Conservation (phyloP, 805 yeast genomes). For the Wickerhamomyces bovis region DNA sequence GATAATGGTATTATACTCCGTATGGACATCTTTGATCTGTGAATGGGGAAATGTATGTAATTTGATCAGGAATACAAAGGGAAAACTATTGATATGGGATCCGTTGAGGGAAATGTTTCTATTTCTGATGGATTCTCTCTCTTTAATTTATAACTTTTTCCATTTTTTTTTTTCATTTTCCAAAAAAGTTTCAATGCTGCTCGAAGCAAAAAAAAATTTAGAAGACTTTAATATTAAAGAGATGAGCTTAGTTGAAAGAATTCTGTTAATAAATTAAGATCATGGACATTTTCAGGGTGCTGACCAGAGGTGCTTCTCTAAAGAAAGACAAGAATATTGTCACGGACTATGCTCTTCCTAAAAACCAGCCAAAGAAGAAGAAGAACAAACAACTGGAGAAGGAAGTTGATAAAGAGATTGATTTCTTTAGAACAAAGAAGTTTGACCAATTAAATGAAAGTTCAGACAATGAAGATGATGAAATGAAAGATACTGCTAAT, state of each 20-base stretch:
- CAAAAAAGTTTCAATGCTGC: background rate
- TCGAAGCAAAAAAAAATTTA: background rate
- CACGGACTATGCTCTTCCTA: slow-evolving; percentile 24
- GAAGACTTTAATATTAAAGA: background rate
- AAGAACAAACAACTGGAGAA: slow-evolving; percentile 36
- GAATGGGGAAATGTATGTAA: background rate
- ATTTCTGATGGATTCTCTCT: too few relatives aligned
- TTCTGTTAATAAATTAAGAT: background rate
- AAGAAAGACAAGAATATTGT: slow-evolving; percentile 40
- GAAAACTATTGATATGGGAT: too few relatives aligned
- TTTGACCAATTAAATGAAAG: slow-evolving; percentile 18
- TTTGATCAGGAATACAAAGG: too few relatives aligned
- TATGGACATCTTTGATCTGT: background rate
- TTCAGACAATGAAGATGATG: slow-evolving; percentile 25
- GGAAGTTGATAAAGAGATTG: slow-evolving; percentile 66
- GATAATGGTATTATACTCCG: background rate
- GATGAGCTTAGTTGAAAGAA: slow-evolving; percentile 5
- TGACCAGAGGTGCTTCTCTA: slow-evolving; percentile 80
- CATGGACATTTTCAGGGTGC: slow-evolving; percentile 87
- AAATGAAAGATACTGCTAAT: slow-evolving; percentile 23
- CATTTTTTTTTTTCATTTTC: too few relatives aligned
- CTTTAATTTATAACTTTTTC: too few relatives aligned
- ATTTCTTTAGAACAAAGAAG: slow-evolving; percentile 69
- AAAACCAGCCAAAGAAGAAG: slow-evolving; percentile 20
- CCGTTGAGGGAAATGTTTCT: too few relatives aligned